Evolutionary conservation across 495 filamentous ascomycete genomes (phyloP).

Genomic region (Geopyxis carbonaria): DNA sequence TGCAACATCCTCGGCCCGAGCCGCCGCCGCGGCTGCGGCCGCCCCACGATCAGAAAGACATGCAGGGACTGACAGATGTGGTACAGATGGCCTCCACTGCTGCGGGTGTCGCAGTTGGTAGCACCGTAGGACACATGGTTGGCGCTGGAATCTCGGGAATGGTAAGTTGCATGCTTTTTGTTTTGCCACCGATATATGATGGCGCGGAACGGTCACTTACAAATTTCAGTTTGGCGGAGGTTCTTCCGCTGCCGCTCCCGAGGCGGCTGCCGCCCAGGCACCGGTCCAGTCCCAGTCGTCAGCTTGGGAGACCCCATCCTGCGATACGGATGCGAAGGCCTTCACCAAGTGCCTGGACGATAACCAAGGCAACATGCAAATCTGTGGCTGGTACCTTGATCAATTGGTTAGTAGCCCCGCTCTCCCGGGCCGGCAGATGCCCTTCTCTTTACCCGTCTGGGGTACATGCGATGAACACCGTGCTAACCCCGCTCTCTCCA

Average conservation of each 20-base stretch:
- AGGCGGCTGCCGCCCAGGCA: slow-evolving; percentile 27
- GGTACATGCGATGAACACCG: neutral
- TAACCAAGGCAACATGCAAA: slow-evolving; percentile 79
- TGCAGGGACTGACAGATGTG: neutral
- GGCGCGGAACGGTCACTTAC: neutral
- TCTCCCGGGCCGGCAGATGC: neutral
- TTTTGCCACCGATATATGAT: neutral
- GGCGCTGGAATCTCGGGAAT: slow-evolving; percentile 34
- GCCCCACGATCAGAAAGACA: no score
- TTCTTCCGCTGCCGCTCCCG: slow-evolving; percentile 33
- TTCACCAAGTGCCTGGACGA: slow-evolving; percentile 95
- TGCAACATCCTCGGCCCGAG: neutral
- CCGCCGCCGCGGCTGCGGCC: neutral
- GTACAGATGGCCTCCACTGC: slow-evolving; percentile 61
- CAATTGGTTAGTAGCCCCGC: slow-evolving; percentile 49
- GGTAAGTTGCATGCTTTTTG: slow-evolving; percentile 7
- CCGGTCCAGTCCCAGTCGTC: slow-evolving; percentile 28
- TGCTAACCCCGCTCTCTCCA: no score
- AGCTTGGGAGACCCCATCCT: slow-evolving; percentile 33
- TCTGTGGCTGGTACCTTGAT: slow-evolving; percentile 95
- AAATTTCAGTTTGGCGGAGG: slow-evolving; percentile 47
- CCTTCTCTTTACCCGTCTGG: slow-evolving; percentile 10
- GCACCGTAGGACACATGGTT: slow-evolving; percentile 85
- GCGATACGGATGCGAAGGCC: slow-evolving; percentile 58
- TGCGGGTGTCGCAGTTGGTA: slow-evolving; percentile 89